Conservation (phyloP, 2,329 filamentous ascomycete species). For the Arachnopeziza araneosa region DNA sequence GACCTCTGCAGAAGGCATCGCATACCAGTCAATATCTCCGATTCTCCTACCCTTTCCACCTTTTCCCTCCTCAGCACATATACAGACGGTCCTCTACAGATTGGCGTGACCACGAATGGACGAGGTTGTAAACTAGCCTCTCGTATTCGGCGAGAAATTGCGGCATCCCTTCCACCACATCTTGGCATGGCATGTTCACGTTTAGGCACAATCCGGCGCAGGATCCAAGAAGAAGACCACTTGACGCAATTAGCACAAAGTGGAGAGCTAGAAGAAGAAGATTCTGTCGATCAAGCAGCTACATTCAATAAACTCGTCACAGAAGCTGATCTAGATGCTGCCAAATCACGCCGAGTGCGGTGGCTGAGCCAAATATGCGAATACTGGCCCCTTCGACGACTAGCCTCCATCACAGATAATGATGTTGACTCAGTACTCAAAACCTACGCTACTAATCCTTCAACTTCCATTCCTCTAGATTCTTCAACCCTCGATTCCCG, state of each 20-base stretch:
- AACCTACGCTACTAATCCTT: slow-evolving; percentile 50
- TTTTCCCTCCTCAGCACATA: slow-evolving; percentile 88
- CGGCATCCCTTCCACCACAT: slow-evolving; percentile 67
- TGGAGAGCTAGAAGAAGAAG: slow-evolving; percentile 38
- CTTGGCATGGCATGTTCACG: slow-evolving; percentile 73
- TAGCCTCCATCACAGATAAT: slow-evolving; percentile 72
- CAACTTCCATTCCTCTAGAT: slow-evolving; percentile 27
- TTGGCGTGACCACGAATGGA: slow-evolving; percentile 93
- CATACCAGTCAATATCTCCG: slow-evolving; percentile 89
- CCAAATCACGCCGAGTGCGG: slow-evolving; percentile 76
- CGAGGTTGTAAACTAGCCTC: slow-evolving; percentile 91
- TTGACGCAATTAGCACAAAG: slow-evolving; percentile 26
- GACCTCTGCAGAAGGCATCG: slow-evolving; percentile 69
- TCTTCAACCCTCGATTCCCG: slow-evolving; percentile 26
- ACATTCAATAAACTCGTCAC: slow-evolving; percentile 79
- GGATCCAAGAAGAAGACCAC: slow-evolving; percentile 71
- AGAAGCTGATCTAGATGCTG: slow-evolving; percentile 65
- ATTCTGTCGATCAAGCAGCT: slow-evolving; percentile 69
- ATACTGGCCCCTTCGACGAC: slow-evolving; percentile 86
- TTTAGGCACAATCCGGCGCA: slow-evolving; percentile 65
- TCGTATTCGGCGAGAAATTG: slow-evolving; percentile 82
- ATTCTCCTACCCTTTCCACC: slow-evolving; percentile 79
- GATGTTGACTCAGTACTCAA: slow-evolving; percentile 74
- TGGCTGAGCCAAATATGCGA: slow-evolving; percentile 97
- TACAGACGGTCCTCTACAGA: slow-evolving; percentile 83